Evolutionary conservation across 768 basidiomycete species (phyloP).

Genomic region (Pleurotus tuber-regium): DNA sequence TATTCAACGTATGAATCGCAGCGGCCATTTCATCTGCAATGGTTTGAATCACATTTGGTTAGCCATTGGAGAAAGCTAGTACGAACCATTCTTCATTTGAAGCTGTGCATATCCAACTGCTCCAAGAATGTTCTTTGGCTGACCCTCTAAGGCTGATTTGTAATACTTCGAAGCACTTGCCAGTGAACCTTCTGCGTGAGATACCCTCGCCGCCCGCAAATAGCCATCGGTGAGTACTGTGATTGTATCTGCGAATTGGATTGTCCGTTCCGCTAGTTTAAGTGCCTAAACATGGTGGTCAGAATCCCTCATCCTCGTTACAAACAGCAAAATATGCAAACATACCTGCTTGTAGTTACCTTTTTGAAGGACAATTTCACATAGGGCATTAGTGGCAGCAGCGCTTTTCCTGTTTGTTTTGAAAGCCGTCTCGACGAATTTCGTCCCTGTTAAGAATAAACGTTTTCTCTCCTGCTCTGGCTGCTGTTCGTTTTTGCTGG

Average conservation of each 20-base stretch:
- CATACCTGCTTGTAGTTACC: conserved; percentile 59
- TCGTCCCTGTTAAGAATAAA: conserved; percentile 63
- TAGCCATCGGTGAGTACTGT: conserved; percentile 85
- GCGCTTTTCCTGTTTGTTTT: conserved; percentile 75
- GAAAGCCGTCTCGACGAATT: conserved; percentile 75
- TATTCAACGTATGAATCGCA: conserved; percentile 84
- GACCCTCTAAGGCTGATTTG: conserved; percentile 59
- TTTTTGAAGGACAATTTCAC: conserved; percentile 75
- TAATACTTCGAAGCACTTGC: conserved; percentile 71
- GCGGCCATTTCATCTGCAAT: conserved; percentile 75
- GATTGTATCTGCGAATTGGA: conserved; percentile 91
- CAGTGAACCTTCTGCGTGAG: conserved; percentile 68
- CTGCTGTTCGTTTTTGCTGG: conserved; percentile 69
- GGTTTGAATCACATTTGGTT: not conserved
- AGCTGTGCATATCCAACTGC: conserved; percentile 86
- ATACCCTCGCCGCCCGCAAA: conserved; percentile 76
- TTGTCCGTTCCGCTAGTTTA: conserved; percentile 90
- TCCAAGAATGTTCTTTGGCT: conserved; percentile 73
- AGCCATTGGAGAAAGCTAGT: not conserved
- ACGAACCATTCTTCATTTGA: conserved; percentile 75
- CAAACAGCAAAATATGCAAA: conserved; percentile 12
- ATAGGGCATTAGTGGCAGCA: conserved; percentile 80
- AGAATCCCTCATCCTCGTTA: too few relatives aligned
- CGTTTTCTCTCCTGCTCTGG: conserved; percentile 61
- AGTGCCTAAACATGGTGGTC: conserved; percentile 60